phyloP scores from a whole-genome alignment of 2,329 filamentous ascomycete genomes.

The Fusarium pseudonygamai region DNA sequence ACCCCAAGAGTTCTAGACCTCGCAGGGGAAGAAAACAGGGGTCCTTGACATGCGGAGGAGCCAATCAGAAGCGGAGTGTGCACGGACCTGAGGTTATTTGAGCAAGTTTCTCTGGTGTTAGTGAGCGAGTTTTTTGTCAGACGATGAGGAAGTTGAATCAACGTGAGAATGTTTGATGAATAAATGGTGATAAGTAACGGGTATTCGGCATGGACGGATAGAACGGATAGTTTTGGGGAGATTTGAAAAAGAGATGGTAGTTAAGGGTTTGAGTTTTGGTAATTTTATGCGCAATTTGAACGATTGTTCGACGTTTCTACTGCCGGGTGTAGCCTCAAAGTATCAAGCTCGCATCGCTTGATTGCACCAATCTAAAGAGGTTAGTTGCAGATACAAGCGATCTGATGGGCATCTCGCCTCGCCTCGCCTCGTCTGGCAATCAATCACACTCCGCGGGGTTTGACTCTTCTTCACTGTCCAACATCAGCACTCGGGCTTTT shows the following conservation, averaged over 20 bases:
- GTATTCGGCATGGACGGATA: conserved; percentile 32
- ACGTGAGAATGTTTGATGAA: neutral
- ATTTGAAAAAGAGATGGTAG: neutral
- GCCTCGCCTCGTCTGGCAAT: neutral
- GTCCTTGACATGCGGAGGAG: conserved; percentile 13
- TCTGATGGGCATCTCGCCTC: neutral
- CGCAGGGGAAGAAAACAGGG: conserved; percentile 13
- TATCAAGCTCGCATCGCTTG: neutral
- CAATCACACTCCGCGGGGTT: neutral
- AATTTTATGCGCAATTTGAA: neutral
- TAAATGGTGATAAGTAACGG: conserved; percentile 1
- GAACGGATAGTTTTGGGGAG: neutral
- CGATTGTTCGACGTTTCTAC: neutral
- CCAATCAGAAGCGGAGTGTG: conserved; percentile 32
- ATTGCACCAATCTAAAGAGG: neutral
- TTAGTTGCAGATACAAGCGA: neutral
- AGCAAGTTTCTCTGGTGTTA: conserved; percentile 48
- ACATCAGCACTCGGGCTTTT: neutral
- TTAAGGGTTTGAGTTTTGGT: neutral
- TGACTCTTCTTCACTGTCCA: conserved; percentile 4
- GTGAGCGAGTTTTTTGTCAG: conserved; percentile 21
- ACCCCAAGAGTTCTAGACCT: conserved; percentile 28
- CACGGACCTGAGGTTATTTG: conserved; percentile 49
- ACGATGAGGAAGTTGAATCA: neutral
- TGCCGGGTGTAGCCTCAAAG: neutral